These are phyloP conservation scores for Annulohypoxylon bovei DNA, from an alignment of 495 filamentous ascomycete genomes.

Conservation along the genomic window DNA sequence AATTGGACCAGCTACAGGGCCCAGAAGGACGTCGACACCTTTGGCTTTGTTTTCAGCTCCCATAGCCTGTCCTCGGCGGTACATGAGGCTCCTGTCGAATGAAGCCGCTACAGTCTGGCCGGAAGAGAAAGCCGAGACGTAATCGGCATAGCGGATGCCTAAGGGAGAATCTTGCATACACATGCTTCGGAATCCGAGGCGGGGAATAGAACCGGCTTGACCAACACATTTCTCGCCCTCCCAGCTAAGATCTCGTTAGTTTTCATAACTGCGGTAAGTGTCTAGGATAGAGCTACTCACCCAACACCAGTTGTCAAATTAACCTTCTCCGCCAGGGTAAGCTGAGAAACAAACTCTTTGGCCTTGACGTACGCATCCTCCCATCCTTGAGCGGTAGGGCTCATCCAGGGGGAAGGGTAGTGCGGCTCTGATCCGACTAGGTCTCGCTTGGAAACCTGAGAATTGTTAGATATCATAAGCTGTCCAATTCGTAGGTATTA, in stretches of 20 bases:
- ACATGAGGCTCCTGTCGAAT: conserved; percentile 75
- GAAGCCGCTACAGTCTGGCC: conserved; percentile 86
- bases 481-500: conserved; percentile 10
- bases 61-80: conserved; percentile 80
- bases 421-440: conserved; percentile 62
- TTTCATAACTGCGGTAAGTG: background rate
- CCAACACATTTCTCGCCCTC: conserved; percentile 81
- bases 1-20: conserved; percentile 88
- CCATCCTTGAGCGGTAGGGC: conserved; percentile 76
- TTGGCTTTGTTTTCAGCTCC: conserved; percentile 82
- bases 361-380: conserved; percentile 80
- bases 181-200: conserved; percentile 80
- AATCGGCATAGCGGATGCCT: conserved; percentile 80
- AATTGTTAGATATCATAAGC: conserved; percentile 28
- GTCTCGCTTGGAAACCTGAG: conserved; percentile 30
- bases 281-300: conserved; percentile 50
- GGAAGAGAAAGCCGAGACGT: conserved; percentile 81
- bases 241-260: conserved; percentile 66
- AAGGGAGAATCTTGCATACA: conserved; percentile 93
- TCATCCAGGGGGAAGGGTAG: conserved; percentile 89
- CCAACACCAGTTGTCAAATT: conserved; percentile 90
- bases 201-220: conserved; percentile 72
- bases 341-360: conserved; percentile 77
- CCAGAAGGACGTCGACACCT: conserved; percentile 85
- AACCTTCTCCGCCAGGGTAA: conserved; percentile 90